phyloP scores from a whole-genome alignment of 352 stramenopile species.

The Globisporangium cystogenes region DNA sequence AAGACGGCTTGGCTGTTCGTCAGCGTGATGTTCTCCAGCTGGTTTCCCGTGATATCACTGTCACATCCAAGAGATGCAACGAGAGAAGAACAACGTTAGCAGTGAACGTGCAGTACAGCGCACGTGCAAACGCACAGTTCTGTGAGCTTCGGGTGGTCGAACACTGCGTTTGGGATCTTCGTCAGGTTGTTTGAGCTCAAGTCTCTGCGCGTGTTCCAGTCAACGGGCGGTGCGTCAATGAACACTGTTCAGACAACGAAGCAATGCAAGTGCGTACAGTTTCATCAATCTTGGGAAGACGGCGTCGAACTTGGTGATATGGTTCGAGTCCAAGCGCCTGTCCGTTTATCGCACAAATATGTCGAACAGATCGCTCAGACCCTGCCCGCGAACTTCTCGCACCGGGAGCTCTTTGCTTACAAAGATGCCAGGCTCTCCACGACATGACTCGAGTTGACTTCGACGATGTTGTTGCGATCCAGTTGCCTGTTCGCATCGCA shows the following conservation, averaged over 20 bases:
- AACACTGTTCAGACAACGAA: too few species aligned
- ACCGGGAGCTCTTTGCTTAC: background rate
- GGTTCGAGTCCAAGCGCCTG: too few species aligned
- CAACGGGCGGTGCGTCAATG: too few species aligned
- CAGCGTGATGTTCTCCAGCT: background rate
- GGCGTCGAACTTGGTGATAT: too few species aligned
- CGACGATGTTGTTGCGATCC: background rate
- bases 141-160: background rate
- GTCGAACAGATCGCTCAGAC: background rate
- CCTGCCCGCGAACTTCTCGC: too few species aligned
- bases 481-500: background rate
- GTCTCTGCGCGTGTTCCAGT: background rate
- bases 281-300: too few species aligned
- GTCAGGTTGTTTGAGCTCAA: constrained; percentile 2
- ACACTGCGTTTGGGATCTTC: constrained; percentile 2
- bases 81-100: background rate
- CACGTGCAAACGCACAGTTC: background rate
- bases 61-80: too few species aligned
- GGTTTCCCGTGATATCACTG: constrained; percentile 1
- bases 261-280: too few species aligned
- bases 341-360: background rate
- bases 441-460: background rate
- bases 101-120: too few species aligned
- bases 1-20: constrained; percentile 6
- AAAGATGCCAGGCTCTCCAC: background rate